A percentile compares a stretch with the other conserved stretches of the same genome.
Evolutionary conservation across 1,139 yeast species (phyloP).

Genomic region (Hemisphaericaspora xylofermentans): DNA sequence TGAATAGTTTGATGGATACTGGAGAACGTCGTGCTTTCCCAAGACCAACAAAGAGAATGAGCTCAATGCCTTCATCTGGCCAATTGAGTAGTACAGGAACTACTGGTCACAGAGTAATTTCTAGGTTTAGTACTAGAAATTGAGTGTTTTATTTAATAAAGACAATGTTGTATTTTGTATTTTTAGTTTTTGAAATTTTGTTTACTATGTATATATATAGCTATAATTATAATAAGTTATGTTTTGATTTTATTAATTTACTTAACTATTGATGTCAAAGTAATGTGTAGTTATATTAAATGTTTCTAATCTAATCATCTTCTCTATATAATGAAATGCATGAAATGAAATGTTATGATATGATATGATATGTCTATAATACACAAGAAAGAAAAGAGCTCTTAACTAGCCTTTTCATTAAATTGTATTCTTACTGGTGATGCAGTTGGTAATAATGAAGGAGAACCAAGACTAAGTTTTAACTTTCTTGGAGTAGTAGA

Average conservation of each 20-base stretch:
- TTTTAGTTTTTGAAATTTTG: not conserved
- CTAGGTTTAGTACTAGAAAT: conserved; percentile 12
- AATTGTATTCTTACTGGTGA: conserved; percentile 3
- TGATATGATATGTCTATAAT: too few relatives aligned
- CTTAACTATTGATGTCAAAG: too few relatives aligned
- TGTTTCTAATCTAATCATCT: too few relatives aligned
- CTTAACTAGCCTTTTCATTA: conserved; percentile 8
- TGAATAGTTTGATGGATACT: conserved; percentile 15
- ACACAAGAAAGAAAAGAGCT: too few relatives aligned
- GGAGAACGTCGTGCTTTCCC: conserved; percentile 19
- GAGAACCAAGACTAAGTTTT: not conserved
- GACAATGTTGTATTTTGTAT: not conserved
- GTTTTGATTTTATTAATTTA: too few relatives aligned
- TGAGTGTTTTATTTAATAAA: not conserved
- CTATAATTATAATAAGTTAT: not conserved
- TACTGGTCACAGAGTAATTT: conserved; percentile 7
- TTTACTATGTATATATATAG: not conserved
- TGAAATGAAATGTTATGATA: too few relatives aligned
- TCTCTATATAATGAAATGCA: too few relatives aligned
- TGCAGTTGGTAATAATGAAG: conserved; percentile 8
- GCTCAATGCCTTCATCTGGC: conserved; percentile 7
- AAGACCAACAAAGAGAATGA: conserved; percentile 12
- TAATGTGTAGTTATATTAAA: too few relatives aligned
- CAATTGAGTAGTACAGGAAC: not conserved
- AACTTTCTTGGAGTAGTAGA: too few relatives aligned